A percentile compares a stretch with the other conserved stretches of the same genome.
These are phyloP conservation scores for Amoebophrya sp. DNA, from an alignment of 169 alveolate genomes.

Conservation along the genomic window DNA sequence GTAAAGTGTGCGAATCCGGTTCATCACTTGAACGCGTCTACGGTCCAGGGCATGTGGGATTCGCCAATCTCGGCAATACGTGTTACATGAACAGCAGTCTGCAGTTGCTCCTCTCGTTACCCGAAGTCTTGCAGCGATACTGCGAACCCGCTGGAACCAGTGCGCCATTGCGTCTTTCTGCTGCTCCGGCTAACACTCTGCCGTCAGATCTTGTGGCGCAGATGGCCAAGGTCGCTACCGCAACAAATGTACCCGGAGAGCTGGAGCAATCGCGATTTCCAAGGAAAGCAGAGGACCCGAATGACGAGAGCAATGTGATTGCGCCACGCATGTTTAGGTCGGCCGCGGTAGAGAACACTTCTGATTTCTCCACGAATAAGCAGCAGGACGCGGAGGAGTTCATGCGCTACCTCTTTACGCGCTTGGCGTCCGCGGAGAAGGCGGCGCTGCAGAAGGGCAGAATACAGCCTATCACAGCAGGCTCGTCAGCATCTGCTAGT, in stretches of 20 bases:
- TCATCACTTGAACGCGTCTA: slow-evolving; percentile 26
- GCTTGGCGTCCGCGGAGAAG: slow-evolving; percentile 9
- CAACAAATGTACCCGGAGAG: background rate
- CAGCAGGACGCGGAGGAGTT: slow-evolving; percentile 24
- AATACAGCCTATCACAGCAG: background rate
- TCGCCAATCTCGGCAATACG: slow-evolving; percentile 64
- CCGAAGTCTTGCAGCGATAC: slow-evolving; percentile 25
- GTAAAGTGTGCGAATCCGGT: slow-evolving; percentile 53
- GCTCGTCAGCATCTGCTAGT: too few species aligned
- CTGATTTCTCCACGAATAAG: background rate
- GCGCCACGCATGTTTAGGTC: slow-evolving; percentile 5
- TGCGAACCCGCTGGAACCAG: too few species aligned
- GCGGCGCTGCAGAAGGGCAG: background rate
- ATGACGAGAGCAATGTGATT: background rate
- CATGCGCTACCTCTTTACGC: background rate
- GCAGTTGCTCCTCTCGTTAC: slow-evolving; percentile 52
- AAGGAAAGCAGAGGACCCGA: background rate
- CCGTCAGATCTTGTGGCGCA: background rate
- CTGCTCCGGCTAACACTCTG: background rate
- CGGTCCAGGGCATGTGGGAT: slow-evolving; percentile 52
- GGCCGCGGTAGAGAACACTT: slow-evolving; percentile 14
- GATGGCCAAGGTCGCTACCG: background rate
- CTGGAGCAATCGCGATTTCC: background rate
- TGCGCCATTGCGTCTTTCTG: background rate
- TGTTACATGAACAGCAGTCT: slow-evolving; percentile 66